These are phyloP conservation scores for Cytospora paraplurivora DNA, from an alignment of 2,329 filamentous ascomycete genomes.

Conservation along the genomic window DNA sequence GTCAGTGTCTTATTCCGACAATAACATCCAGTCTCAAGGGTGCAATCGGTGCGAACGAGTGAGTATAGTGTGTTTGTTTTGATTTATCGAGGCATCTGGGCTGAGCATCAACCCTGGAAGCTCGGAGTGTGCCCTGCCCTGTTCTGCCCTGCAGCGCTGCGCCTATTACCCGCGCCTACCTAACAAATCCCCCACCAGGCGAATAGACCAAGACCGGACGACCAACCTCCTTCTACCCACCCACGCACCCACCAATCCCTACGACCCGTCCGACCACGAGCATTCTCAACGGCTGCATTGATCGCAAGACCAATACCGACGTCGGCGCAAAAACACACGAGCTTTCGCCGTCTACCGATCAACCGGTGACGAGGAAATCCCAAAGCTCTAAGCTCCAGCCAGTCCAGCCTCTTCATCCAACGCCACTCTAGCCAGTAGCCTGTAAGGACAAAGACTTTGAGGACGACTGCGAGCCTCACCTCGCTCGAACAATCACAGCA, in stretches of 20 bases:
- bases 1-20: neutral
- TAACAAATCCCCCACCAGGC: neutral
- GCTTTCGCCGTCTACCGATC: neutral
- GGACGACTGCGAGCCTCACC: constrained; percentile 4
- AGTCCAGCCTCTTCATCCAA: constrained; percentile 16
- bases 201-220: neutral
- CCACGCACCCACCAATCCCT: neutral
- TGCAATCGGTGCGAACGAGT: neutral
- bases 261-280: neutral
- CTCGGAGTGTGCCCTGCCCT: neutral
- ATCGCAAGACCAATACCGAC: neutral
- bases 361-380: neutral
- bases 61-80: neutral
- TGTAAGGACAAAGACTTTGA: constrained; percentile 3
- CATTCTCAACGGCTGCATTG: neutral
- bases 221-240: neutral
- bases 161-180: neutral
- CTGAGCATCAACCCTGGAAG: neutral
- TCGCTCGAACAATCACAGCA: neutral
- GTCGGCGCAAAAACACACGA: neutral
- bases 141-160: constrained; percentile 12
- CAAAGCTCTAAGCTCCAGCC: constrained; percentile 14
- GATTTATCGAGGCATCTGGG: neutral
- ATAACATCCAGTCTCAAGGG: neutral
- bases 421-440: neutral